phyloP scores from a whole-genome alignment of 495 filamentous ascomycete genomes.

The Penicillium malachiteum region DNA sequence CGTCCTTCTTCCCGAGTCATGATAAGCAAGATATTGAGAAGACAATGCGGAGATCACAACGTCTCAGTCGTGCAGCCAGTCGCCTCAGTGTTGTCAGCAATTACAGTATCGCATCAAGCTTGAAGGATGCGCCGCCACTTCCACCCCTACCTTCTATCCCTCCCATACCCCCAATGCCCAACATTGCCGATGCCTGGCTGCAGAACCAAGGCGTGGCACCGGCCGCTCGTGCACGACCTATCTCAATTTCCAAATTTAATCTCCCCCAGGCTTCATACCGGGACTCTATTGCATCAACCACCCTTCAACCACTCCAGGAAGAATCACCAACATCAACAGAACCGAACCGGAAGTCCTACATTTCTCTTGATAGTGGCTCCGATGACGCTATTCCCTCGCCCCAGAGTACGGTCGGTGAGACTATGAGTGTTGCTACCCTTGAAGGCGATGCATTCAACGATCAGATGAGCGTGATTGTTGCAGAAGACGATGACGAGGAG shows the following conservation, averaged over 20 bases:
- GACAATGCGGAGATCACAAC: conserved; percentile 85
- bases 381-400: conserved; percentile 68
- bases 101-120: conserved; percentile 83
- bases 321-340: conserved; percentile 73
- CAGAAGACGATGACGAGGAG: conserved; percentile 72
- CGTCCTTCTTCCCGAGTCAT: conserved; percentile 96
- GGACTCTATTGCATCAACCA: conserved; percentile 82
- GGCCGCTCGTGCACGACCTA: conserved; percentile 50
- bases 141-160: conserved; percentile 56
- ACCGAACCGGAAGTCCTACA: conserved; percentile 91
- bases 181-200: conserved; percentile 91
- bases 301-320: conserved; percentile 86
- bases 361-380: conserved; percentile 86
- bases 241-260: conserved; percentile 62
- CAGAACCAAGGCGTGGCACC: conserved; percentile 53
- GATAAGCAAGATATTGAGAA: conserved; percentile 88
- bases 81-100: conserved; percentile 93
- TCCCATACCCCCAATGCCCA: conserved; percentile 87
- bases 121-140: conserved; percentile 60
- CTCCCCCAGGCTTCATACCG: conserved; percentile 63
- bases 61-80: conserved; percentile 86
- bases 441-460: conserved; percentile 69
- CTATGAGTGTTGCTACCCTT: conserved; percentile 65
- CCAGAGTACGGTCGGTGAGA: conserved; percentile 84
- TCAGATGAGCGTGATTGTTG: conserved; percentile 57